Conservation (phyloP, 768 basidiomycete species). For the Postia placenta region DNA sequence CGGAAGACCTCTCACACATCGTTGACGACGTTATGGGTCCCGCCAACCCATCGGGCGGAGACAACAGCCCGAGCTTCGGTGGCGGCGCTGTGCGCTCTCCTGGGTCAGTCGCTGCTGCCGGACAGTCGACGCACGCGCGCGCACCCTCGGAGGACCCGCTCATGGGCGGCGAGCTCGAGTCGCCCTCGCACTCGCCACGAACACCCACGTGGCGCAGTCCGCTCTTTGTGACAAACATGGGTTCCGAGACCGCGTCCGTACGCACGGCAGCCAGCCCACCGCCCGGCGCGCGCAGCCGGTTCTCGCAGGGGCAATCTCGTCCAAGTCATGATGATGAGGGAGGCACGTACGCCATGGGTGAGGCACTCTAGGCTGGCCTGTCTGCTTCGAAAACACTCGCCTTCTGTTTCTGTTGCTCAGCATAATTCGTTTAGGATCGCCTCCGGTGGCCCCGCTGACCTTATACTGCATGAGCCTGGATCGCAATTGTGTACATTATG, state of each 20-base stretch:
- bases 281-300: not conserved
- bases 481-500: too few species aligned
- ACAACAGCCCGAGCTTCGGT: not conserved
- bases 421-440: too few species aligned
- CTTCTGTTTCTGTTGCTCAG: too few species aligned
- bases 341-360: constrained; percentile 1
- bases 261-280: not conserved
- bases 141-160: not conserved
- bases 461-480: too few species aligned
- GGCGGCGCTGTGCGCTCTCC: not conserved
- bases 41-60: constrained; percentile 2
- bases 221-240: constrained; percentile 19
- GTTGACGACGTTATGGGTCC: constrained; percentile 26
- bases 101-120: not conserved
- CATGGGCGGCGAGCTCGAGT: not conserved
- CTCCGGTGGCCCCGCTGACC: too few species aligned
- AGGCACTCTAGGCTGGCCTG: constrained; percentile 1
- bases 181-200: constrained; percentile 3
- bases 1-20: constrained; percentile 21
- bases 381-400: not conserved
- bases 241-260: constrained; percentile 11
- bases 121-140: not conserved
- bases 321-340: not conserved
- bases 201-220: constrained; percentile 8
- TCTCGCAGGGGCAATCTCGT: not conserved